Conservation (phyloP, 179 eudicot genomes). For the Patellifolia procumbens region DNA sequence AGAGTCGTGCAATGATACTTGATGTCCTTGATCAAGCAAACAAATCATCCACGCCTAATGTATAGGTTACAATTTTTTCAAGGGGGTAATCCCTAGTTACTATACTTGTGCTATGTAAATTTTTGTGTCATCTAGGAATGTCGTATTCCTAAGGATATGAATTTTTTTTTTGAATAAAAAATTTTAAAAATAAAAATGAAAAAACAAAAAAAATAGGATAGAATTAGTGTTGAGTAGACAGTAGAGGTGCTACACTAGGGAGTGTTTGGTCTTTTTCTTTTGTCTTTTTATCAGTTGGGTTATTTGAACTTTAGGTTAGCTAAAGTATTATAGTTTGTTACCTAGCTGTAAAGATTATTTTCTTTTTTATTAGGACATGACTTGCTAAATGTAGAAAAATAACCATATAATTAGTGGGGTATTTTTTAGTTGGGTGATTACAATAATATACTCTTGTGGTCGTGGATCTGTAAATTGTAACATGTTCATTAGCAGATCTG, state of each 20-base stretch:
- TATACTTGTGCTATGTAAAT: slow-evolving; percentile 17
- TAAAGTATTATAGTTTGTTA: neutral
- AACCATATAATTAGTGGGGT: neutral
- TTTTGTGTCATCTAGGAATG: slow-evolving; percentile 12
- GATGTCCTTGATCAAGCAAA: slow-evolving; percentile 73
- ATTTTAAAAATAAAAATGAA: neutral
- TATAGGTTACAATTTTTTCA: slow-evolving; percentile 12
- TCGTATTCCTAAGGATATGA: slow-evolving; percentile 4
- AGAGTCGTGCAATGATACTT: slow-evolving; percentile 70
- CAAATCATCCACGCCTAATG: slow-evolving; percentile 47
- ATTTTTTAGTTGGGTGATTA: neutral
- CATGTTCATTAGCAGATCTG: neutral
- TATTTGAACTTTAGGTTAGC: neutral
- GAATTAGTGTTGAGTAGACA: neutral
- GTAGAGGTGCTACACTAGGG: neutral
- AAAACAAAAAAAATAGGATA: neutral
- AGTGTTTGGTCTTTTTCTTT: neutral
- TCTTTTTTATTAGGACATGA: neutral
- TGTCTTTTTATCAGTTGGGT: neutral
- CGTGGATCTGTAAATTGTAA: neutral
- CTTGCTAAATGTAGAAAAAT: neutral
- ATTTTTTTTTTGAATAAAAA: neutral
- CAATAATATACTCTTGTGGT: neutral
- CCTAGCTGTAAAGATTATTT: too few relatives aligned
- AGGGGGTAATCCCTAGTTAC: neutral